A percentile compares a stretch with the other conserved stretches of the same genome.
Conservation (phyloP, 768 basidiomycete species). For the Cyathus striatus region DNA sequence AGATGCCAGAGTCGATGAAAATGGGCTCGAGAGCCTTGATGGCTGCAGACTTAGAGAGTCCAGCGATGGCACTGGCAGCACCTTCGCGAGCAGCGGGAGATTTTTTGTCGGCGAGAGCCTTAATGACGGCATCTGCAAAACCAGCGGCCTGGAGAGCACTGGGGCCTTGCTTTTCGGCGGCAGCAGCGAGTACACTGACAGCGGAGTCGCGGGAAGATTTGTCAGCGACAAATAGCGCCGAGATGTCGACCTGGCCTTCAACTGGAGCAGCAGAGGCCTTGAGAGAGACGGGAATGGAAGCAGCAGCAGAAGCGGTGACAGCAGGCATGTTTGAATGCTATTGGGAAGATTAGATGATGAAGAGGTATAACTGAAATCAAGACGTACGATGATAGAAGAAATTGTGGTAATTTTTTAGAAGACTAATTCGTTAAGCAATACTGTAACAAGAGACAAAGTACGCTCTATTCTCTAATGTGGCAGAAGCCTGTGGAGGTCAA, state of each 20-base stretch:
- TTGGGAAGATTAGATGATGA: too few species aligned
- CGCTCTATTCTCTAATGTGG: slow-evolving; percentile 54
- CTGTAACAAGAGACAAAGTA: slow-evolving; percentile 55
- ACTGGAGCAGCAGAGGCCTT: slow-evolving; percentile 58
- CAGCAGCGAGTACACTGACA: slow-evolving; percentile 61
- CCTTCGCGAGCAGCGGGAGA: slow-evolving; percentile 88
- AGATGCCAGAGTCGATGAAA: slow-evolving; percentile 84
- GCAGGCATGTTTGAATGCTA: slow-evolving; percentile 79
- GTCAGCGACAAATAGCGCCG: slow-evolving; percentile 80
- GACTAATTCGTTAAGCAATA: slow-evolving; percentile 41
- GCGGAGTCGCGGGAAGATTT: slow-evolving; percentile 76
- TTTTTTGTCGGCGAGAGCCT: slow-evolving; percentile 94
- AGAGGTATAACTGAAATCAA: too few species aligned
- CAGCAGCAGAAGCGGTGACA: slow-evolving; percentile 59
- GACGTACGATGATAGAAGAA: too few species aligned
- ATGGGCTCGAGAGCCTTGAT: slow-evolving; percentile 82
- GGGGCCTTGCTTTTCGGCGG: slow-evolving; percentile 82
- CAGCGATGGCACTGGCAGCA: slow-evolving; percentile 67
- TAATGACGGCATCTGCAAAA: slow-evolving; percentile 69
- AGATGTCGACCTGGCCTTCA: slow-evolving; percentile 62
- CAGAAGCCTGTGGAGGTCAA: slow-evolving; percentile 25
- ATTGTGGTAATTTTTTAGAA: too few species aligned
- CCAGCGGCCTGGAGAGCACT: slow-evolving; percentile 63
- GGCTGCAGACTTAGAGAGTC: slow-evolving; percentile 65
- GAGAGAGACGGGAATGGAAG: slow-evolving; percentile 65